A percentile compares a stretch with the other conserved stretches of the same genome.
These are phyloP conservation scores for Clonostachys chloroleuca DNA, from an alignment of 2,329 filamentous ascomycete species.

Conservation along the genomic window DNA sequence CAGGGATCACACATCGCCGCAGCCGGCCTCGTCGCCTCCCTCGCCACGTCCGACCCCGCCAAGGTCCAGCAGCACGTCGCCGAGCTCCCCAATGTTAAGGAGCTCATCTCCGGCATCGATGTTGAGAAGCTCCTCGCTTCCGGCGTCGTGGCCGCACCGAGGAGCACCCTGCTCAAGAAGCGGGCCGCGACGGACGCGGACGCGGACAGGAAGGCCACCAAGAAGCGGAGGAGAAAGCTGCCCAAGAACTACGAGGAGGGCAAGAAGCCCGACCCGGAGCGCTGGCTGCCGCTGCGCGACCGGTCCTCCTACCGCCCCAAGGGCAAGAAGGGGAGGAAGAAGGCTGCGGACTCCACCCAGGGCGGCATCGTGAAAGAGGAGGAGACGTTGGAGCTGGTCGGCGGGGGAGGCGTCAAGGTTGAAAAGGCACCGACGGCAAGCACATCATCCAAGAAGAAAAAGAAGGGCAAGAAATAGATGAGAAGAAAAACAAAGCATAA, in stretches of 20 bases:
- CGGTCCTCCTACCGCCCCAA: conserved; percentile 85
- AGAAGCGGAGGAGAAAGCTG: conserved; percentile 55
- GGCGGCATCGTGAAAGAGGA: conserved; percentile 78
- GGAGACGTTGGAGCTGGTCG: conserved; percentile 59
- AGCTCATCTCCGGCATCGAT: conserved; percentile 57
- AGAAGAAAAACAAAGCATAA: conserved; percentile 9
- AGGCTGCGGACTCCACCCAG: conserved; percentile 73
- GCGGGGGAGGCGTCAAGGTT: conserved; percentile 61
- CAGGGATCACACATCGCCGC: conserved; percentile 64
- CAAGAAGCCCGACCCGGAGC: conserved; percentile 82
- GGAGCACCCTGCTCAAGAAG: conserved; percentile 40
- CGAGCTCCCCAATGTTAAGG: conserved; percentile 56
- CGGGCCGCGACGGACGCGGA: conserved; percentile 32
- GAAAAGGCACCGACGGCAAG: conserved; percentile 46
- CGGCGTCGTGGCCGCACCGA: conserved; percentile 49
- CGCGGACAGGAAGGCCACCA: conserved; percentile 34
- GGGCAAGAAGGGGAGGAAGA: conserved; percentile 88
- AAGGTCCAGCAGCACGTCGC: conserved; percentile 50
- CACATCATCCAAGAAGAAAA: conserved; percentile 46
- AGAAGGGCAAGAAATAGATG: conserved; percentile 46
- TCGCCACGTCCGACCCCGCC: conserved; percentile 57
- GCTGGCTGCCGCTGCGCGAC: conserved; percentile 89
- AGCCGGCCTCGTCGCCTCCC: conserved; percentile 83
- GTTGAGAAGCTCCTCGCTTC: conserved; percentile 57
- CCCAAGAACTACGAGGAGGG: conserved; percentile 72